A percentile compares a stretch with the other conserved stretches of the same genome.
phyloP scores from a whole-genome alignment of 495 filamentous ascomycete species.

The Evernia prunastri region DNA sequence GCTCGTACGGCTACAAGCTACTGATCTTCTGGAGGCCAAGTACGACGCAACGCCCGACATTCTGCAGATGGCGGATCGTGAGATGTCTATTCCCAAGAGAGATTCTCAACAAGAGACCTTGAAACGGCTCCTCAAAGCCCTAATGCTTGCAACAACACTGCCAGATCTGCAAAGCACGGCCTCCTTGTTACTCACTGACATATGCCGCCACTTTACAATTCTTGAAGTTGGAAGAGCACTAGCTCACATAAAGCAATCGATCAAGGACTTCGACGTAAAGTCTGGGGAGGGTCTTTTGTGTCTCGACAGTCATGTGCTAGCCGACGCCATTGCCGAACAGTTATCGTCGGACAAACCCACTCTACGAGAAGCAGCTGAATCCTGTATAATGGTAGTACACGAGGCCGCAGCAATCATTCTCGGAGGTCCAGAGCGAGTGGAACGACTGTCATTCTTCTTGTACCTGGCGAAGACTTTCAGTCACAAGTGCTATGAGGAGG shows the following conservation, averaged over 20 bases:
- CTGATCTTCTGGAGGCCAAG: constrained; percentile 69
- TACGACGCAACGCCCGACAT: constrained; percentile 54
- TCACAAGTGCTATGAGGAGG: constrained; percentile 91
- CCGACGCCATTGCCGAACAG: constrained; percentile 80
- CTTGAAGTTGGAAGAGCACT: constrained; percentile 82
- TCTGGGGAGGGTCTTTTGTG: constrained; percentile 80
- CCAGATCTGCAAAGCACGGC: constrained; percentile 71
- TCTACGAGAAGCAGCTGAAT: constrained; percentile 78
- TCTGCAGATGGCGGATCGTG: constrained; percentile 61
- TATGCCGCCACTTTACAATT: constrained; percentile 84
- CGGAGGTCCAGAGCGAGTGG: constrained; percentile 60
- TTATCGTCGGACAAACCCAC: constrained; percentile 72
- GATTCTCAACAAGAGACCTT: constrained; percentile 70
- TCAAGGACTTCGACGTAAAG: constrained; percentile 70
- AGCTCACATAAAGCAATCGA: constrained; percentile 62
- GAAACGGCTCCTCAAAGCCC: constrained; percentile 81
- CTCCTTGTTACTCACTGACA: constrained; percentile 62
- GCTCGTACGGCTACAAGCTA: constrained; percentile 78
- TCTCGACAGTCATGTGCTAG: constrained; percentile 77
- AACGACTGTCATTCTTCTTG: constrained; percentile 72
- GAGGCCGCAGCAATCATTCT: constrained; percentile 76
- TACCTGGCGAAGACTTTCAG: constrained; percentile 75
- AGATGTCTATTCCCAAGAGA: constrained; percentile 79
- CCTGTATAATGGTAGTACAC: constrained; percentile 66
- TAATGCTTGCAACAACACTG: constrained; percentile 78